Percentiles rank a stretch among this genome's conserved stretches.
Conservation (phyloP, 192 early-diverging fungal species). For the Coemansia sp. region DNA sequence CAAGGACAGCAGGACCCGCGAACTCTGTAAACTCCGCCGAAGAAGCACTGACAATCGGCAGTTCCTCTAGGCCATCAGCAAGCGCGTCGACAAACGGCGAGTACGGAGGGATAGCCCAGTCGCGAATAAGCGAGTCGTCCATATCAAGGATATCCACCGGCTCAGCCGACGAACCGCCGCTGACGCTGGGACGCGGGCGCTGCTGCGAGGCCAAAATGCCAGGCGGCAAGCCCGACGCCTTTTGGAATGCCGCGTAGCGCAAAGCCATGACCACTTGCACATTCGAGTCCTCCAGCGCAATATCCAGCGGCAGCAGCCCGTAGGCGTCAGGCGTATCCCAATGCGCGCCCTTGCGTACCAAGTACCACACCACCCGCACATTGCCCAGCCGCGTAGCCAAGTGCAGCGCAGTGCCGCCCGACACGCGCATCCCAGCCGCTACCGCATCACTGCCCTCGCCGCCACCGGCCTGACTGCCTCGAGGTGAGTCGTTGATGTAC, state of each 20-base stretch:
- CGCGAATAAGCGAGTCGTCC: slow-evolving; percentile 52
- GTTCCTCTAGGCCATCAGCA: background rate
- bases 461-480: background rate
- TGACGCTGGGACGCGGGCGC: slow-evolving; percentile 5
- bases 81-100: slow-evolving; percentile 15
- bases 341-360: slow-evolving; percentile 75
- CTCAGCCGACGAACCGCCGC: slow-evolving; percentile 19
- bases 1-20: background rate
- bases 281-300: slow-evolving; percentile 54
- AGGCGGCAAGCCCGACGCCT: slow-evolving; percentile 43
- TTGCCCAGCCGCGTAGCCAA: slow-evolving; percentile 75
- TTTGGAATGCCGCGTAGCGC: slow-evolving; percentile 55
- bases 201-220: slow-evolving; percentile 32
- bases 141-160: slow-evolving; percentile 49
- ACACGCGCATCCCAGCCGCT: slow-evolving; percentile 5
- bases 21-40: slow-evolving; percentile 23
- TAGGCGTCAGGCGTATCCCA: slow-evolving; percentile 72
- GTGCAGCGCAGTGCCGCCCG: slow-evolving; percentile 72
- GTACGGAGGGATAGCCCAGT: slow-evolving; percentile 52
- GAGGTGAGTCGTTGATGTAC: slow-evolving; percentile 36
- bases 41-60: background rate
- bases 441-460: background rate
- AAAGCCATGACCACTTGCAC: slow-evolving; percentile 58
- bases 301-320: slow-evolving; percentile 55
- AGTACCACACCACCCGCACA: slow-evolving; percentile 63